Percentiles rank a stretch among this genome's conserved stretches.
phyloP scores from a whole-genome alignment of 2,329 filamentous ascomycete genomes.

The Apiospora phragmitis region DNA sequence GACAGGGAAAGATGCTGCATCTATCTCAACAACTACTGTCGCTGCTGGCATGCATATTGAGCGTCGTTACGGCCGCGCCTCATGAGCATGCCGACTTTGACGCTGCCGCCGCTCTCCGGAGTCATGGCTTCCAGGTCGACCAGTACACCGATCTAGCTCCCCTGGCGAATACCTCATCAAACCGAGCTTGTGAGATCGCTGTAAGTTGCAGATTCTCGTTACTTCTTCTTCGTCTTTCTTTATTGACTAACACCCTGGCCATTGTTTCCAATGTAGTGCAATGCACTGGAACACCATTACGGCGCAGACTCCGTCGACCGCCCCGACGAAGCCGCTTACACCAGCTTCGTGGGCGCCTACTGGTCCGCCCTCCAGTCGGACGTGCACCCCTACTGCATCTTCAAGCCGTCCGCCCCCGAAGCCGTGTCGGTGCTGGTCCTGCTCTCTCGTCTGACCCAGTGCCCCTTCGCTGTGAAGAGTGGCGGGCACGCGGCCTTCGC shows the following conservation, averaged over 20 bases:
- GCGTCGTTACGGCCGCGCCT: background rate
- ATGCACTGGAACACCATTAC: background rate
- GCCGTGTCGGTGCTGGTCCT: background rate
- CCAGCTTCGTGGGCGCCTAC: background rate
- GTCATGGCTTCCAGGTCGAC: background rate
- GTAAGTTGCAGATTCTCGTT: background rate
- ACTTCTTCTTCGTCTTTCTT: background rate
- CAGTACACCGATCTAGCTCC: background rate
- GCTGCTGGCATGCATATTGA: background rate
- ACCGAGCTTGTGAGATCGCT: background rate
- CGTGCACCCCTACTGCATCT: background rate
- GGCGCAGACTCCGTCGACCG: background rate
- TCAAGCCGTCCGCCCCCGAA: background rate
- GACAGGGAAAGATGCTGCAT: background rate
- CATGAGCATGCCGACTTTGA: background rate
- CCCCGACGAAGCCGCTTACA: background rate
- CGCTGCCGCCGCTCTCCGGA: background rate
- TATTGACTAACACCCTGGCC: background rate
- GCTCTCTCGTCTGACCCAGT: conserved; percentile 17
- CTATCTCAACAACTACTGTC: background rate
- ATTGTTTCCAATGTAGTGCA: background rate
- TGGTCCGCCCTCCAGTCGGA: conserved; percentile 3
- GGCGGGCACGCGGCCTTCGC: conserved; percentile 29
- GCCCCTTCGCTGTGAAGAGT: conserved; percentile 40
- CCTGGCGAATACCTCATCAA: background rate